A percentile compares a stretch with the other conserved stretches of the same genome.
phyloP scores from a whole-genome alignment of 2,329 filamentous ascomycete species.

The Ceratocystis harringtonii region DNA sequence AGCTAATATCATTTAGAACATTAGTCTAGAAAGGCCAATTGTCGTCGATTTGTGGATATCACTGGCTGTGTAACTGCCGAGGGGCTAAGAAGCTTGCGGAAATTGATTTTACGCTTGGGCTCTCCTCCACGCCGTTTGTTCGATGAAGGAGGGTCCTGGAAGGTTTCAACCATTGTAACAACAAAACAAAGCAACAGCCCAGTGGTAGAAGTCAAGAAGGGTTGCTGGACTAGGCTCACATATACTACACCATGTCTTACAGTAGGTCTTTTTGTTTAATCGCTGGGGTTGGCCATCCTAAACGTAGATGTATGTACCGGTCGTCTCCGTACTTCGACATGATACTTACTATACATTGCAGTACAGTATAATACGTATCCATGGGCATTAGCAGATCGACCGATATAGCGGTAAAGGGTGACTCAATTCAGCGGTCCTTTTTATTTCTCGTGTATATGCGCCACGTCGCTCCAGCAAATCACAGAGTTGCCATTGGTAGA shows the following conservation, averaged over 20 bases:
- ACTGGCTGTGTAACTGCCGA: not conserved
- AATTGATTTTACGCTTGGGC: not conserved
- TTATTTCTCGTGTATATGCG: not conserved
- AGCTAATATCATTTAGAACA: not conserved
- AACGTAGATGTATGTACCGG: not conserved
- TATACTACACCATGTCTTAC: not conserved
- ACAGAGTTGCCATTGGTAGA: not conserved
- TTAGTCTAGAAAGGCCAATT: not conserved
- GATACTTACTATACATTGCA: not conserved
- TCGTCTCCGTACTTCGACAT: not conserved
- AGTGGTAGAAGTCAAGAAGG: not conserved
- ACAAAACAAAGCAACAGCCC: not conserved
- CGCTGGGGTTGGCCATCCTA: not conserved
- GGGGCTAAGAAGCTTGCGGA: not conserved
- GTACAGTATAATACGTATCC: no score
- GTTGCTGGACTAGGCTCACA: not conserved
- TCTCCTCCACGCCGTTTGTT: not conserved
- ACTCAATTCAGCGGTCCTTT: not conserved
- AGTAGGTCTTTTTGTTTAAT: not conserved
- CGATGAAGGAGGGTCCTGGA: not conserved
- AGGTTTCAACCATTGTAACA: not conserved
- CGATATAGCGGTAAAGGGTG: not conserved
- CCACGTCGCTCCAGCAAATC: not conserved
- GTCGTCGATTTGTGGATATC: not conserved
- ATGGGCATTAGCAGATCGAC: not conserved